Base-by-base conservation (phyloP, 73 alveolate species). In the Symbiodinium natans region DNA sequence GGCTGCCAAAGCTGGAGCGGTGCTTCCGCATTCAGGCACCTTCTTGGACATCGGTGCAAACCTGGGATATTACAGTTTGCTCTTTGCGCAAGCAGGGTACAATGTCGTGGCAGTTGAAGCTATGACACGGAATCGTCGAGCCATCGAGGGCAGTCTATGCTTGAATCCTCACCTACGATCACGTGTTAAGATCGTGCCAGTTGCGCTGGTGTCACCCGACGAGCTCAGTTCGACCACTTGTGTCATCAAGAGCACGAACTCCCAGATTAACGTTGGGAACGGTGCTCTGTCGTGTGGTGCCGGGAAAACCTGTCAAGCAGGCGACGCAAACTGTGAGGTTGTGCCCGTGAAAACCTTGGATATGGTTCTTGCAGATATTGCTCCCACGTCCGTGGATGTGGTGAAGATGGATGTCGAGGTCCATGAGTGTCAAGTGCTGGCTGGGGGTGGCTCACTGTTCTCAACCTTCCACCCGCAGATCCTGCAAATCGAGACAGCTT, bases 1-100 rank as follows among this genome's bases (percentile, higher is more conserved):
- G 92, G 92, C 92, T 29, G 7, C 25, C 39, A 41, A 38, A 46
- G 92, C 75, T 9, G 92, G 42, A 27, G 42, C 92, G 23, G 33
- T 17, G 43, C 74, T 83, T n/a, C 75, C 92, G 1, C 31, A 31
- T 41, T 23, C 41, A 27, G 92, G 92, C n/a, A 46, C 75, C 34
- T 83, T 83, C 75, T 29, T 83, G 42, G 92, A 83, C 92, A 83
- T 83, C 31, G 92, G 92, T n/a, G 92, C 92, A 27, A 83, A 83
- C 39, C 36, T 83, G 7, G 92, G 92, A 41, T 83, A 83, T 42
- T 83, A 83, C 92, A 42, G 74, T 33, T 83, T 83, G 77, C 92
- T 83, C 75, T 83, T 83, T 29, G 92, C 92, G 29, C 74, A 83
- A 33, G 33, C 41, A 41, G 92, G 92, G 33, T 83, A 25, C 43